Base-by-base conservation (phyloP, 1,284 basidiomycete genomes). In the Moniliophthora roreri region DNA sequence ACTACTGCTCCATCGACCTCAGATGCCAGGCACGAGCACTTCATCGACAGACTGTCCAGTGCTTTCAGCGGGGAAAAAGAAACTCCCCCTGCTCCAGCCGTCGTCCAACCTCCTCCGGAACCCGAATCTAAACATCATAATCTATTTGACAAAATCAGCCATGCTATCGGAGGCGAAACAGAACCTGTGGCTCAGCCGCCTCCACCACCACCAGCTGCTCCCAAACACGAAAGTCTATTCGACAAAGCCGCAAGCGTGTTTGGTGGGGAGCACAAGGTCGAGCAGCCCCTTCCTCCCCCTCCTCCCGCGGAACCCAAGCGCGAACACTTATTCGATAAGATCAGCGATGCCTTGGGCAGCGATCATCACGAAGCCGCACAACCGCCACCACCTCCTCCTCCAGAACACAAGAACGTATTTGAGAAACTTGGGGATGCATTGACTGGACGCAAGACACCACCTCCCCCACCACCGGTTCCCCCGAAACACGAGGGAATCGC, bases 241-340 rank as follows among this genome's bases (percentile, higher is more conserved):
- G 58, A 57, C 18, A 56, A 60, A 13, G 38, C 38, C 23, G 24
- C 39, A 9, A 35, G 39, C 32, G n/a, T 40, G 37, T 26, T 50
- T 37, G 38, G 49, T 40, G 37, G 21, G 10, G 20, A 40, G 20
- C 8, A 24, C 13, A 16, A 50, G 23, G 47, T 13, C 20, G n/a
- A 36, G 11, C n/a, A 46, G 10, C 44, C 45, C 6, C 45, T 28
- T 40, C 55, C 61, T 10, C 58, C 61, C n/a, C 54, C 61, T 10
- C 58, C 61, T 20, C 54, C 63, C 8, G 58, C 60, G 2, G 56
- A 57, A 9, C 55, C 58, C 3, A 58, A 61, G 42, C 50, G 53
- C n/a, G 59, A 61, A 40, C 51, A 53, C 38, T 45, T 63, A 16
- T 49, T 66, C 34, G 58, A 60, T n/a, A 63, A 62, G 56, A 58